Evolutionary conservation across 805 yeast species (phyloP).

Genomic region (Teunomyces cretensis): DNA sequence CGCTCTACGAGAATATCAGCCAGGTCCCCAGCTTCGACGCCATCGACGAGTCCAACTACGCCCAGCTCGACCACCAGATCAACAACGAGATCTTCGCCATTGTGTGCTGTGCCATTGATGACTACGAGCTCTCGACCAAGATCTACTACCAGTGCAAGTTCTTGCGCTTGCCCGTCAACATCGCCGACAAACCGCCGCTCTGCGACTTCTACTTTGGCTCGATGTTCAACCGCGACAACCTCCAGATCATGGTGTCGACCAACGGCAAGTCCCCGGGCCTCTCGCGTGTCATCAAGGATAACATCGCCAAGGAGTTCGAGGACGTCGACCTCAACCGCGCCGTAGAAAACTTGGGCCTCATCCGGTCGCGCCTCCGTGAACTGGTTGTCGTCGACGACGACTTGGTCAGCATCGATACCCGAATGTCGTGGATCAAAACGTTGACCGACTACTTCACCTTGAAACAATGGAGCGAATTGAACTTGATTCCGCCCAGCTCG

Average conservation of each 20-base stretch:
- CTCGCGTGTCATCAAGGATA: conserved; percentile 50
- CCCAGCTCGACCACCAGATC: conserved; percentile 33
- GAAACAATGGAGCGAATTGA: conserved; percentile 55
- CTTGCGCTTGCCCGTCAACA: conserved; percentile 61
- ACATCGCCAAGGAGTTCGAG: conserved; percentile 51
- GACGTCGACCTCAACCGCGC: conserved; percentile 55
- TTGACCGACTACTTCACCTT: conserved; percentile 62
- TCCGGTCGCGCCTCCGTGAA: conserved; percentile 51
- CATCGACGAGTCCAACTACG: conserved; percentile 20
- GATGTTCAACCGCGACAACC: conserved; percentile 65
- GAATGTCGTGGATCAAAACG: conserved; percentile 72
- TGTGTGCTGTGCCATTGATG: conserved; percentile 75
- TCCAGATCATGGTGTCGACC: conserved; percentile 80
- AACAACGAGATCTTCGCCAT: conserved; percentile 50
- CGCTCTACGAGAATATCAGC: conserved; percentile 42
- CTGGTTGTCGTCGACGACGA: conserved; percentile 44
- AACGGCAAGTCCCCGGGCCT: conserved; percentile 81
- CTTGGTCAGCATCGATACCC: conserved; percentile 48
- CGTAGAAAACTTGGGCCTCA: conserved; percentile 56
- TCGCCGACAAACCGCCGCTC: conserved; percentile 80
- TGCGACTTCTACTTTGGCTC: conserved; percentile 89
- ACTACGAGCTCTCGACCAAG: conserved; percentile 54
- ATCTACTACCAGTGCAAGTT: conserved; percentile 53
- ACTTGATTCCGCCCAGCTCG: conserved; percentile 29
- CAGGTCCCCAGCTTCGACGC: conserved; percentile 18